Percentiles rank a stretch among this genome's conserved stretches.
Conservation (phyloP, 1,284 basidiomycete genomes). For the Amylostereum chailletii region DNA sequence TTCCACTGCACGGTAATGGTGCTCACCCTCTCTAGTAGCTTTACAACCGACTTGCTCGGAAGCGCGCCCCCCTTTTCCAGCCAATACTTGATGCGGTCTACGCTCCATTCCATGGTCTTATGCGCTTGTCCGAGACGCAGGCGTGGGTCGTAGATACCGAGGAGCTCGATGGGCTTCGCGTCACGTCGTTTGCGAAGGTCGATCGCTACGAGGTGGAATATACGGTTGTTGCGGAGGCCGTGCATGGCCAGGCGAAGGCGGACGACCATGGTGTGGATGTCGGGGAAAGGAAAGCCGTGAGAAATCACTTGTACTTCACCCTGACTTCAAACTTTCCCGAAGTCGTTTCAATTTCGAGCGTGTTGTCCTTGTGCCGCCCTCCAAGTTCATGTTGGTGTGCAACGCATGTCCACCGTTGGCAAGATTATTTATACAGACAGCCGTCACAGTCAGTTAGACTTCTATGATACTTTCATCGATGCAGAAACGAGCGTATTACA, state of each 20-base stretch:
- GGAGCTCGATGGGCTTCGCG: slow-evolving; percentile 84
- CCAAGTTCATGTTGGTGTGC: no score
- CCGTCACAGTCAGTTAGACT: no score
- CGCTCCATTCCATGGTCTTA: slow-evolving; percentile 87
- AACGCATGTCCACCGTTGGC: no score
- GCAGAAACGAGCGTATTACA: no score
- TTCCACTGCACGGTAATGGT: slow-evolving; percentile 16
- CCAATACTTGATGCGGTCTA: slow-evolving; percentile 88
- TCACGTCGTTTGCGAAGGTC: slow-evolving; percentile 70
- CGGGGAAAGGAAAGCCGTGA: slow-evolving; percentile 1
- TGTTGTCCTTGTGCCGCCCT: no score
- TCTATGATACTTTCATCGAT: no score
- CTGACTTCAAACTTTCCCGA: no score
- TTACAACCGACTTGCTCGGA: slow-evolving; percentile 74
- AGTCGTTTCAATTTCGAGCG: no score
- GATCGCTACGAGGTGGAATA: slow-evolving; percentile 87
- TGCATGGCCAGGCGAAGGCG: slow-evolving; percentile 84
- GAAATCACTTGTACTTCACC: neutral
- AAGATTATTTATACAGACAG: no score
- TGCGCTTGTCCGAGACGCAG: slow-evolving; percentile 35
- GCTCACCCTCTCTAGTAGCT: slow-evolving; percentile 75
- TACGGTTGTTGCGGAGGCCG: slow-evolving; percentile 70
- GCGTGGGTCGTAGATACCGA: slow-evolving; percentile 83
- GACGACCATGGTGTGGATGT: slow-evolving; percentile 56
- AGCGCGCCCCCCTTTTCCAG: slow-evolving; percentile 69